A percentile compares a stretch with the other conserved stretches of the same genome.
Evolutionary conservation across 2,329 filamentous ascomycete species (phyloP).

Genomic region (Pseudogymnoascus sp.): DNA sequence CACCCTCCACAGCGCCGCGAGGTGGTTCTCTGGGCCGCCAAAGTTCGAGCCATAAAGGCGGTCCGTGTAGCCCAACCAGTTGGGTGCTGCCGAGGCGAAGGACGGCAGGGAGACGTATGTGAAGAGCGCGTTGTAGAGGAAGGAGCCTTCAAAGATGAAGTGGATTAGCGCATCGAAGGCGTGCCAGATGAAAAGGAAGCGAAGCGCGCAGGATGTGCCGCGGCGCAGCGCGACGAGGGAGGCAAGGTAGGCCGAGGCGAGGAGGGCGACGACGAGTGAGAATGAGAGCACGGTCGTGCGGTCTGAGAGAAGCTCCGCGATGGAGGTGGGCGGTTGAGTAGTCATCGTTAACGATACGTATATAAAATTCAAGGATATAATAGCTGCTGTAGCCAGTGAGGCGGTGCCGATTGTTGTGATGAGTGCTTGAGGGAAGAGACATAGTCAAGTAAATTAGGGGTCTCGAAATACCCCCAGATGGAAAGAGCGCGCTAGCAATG

Average conservation of each 20-base stretch:
- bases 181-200: constrained; percentile 89
- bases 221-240: constrained; percentile 37
- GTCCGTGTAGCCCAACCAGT: constrained; percentile 43
- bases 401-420: not conserved
- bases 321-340: constrained; percentile 12
- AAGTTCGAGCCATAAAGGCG: constrained; percentile 48
- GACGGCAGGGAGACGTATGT: constrained; percentile 39
- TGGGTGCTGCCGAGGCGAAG: constrained; percentile 72
- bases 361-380: not conserved
- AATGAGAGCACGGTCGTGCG: constrained; percentile 53
- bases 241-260: constrained; percentile 41
- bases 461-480: constrained; percentile 6
- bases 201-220: constrained; percentile 46
- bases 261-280: constrained; percentile 45
- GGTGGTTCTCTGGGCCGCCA: constrained; percentile 44
- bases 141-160: constrained; percentile 82
- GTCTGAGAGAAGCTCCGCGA: constrained; percentile 43
- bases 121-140: constrained; percentile 92
- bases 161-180: constrained; percentile 88
- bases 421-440: not conserved
- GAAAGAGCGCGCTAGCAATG: not conserved
- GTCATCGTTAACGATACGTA: not conserved
- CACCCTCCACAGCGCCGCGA: constrained; percentile 60
- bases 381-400: not conserved
- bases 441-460: constrained; percentile 3